Evolutionary conservation across 306 rosid species (phyloP).

Genomic region (Gillenia trifoliata): DNA sequence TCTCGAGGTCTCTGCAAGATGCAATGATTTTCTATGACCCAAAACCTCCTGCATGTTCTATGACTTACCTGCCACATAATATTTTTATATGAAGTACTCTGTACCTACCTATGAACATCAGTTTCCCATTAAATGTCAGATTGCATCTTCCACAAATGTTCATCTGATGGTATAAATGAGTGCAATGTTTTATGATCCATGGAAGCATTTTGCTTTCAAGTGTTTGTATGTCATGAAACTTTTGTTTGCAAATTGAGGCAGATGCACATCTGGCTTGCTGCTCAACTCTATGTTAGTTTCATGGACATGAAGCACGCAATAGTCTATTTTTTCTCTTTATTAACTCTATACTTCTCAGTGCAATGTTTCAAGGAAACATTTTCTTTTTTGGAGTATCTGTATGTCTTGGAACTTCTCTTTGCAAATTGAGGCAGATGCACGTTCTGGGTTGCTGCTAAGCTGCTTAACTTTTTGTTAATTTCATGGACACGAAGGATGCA

Average conservation of each 20-base stretch:
- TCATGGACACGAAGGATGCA: neutral
- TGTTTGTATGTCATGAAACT: neutral
- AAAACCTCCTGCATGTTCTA: neutral
- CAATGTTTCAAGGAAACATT: neutral
- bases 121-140: neutral
- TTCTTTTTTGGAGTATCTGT: neutral
- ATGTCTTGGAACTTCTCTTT: neutral
- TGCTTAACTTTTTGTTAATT: neutral
- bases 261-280: neutral
- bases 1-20: neutral
- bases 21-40: neutral
- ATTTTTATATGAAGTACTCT: neutral
- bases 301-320: neutral
- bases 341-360: neutral
- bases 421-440: neutral
- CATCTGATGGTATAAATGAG: no score
- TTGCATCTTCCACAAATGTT: neutral
- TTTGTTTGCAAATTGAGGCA: neutral
- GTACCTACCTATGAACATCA: neutral
- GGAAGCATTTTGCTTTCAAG: neutral
- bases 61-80: neutral
- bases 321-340: neutral
- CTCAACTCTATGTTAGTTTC: neutral
- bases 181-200: neutral
- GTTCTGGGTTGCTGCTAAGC: neutral